Evolutionary conservation across 2,329 filamentous ascomycete species (phyloP).

Genomic region (Fusarium robinianum): DNA sequence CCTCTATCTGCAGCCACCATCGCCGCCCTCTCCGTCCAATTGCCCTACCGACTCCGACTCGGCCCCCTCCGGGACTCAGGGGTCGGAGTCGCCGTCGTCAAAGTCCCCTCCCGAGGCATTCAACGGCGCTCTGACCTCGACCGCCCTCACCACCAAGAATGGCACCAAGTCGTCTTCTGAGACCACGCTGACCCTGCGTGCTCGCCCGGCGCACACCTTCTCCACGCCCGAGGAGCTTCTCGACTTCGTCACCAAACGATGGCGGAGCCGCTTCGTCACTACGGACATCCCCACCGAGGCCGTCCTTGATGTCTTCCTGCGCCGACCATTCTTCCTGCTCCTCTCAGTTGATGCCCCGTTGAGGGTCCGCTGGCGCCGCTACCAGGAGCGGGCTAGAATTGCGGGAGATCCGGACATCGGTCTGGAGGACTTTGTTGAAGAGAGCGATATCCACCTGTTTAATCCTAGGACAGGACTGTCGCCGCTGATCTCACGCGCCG

Average conservation of each 20-base stretch:
- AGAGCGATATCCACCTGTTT: conserved; percentile 78
- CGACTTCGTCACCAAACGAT: conserved; percentile 82
- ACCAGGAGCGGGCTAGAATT: conserved; percentile 50
- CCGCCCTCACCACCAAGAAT: conserved; percentile 36
- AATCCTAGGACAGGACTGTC: conserved; percentile 66
- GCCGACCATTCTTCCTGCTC: conserved; percentile 90
- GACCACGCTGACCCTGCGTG: conserved; percentile 33
- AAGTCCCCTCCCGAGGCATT: conserved; percentile 26
- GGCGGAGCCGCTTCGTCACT: conserved; percentile 83
- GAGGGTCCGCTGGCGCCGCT: conserved; percentile 80
- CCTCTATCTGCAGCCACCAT: conserved; percentile 58
- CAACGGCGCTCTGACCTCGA: conserved; percentile 32
- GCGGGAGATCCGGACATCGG: conserved; percentile 38
- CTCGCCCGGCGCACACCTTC: conserved; percentile 53
- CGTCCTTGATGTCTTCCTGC: conserved; percentile 73
- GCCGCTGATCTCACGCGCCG: conserved; percentile 77
- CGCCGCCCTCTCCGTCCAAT: conserved; percentile 8
- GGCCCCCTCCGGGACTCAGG: conserved; percentile 15
- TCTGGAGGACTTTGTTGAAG: conserved; percentile 60
- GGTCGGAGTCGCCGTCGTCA: conserved; percentile 11
- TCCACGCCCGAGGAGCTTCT: conserved; percentile 69
- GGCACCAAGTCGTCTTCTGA: conserved; percentile 33
- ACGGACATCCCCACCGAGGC: conserved; percentile 77
- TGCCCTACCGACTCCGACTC: conserved; percentile 11
- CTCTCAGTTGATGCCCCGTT: conserved; percentile 91